These are phyloP conservation scores for Elymus sibiricus DNA, from an alignment of 176 grass and related monocot genomes.

Conservation along the genomic window DNA sequence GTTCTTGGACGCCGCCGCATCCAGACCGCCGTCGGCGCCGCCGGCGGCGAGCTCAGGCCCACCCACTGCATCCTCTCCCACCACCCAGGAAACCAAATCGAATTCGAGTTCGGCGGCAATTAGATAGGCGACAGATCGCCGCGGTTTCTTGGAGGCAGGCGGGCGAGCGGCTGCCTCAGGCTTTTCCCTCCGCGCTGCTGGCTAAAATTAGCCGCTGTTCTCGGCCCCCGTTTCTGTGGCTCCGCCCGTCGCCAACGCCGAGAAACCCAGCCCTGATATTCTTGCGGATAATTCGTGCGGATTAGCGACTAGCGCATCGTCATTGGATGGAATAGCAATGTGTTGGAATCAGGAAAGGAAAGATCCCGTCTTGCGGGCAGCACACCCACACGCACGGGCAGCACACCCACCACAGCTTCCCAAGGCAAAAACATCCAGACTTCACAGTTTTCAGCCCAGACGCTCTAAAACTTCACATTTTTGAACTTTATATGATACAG, in stretches of 20 bases:
- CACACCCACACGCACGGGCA: not conserved
- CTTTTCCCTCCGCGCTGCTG: not conserved
- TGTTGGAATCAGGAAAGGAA: conserved; percentile 18
- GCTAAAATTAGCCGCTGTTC: conserved; percentile 46
- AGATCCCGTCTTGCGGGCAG: conserved; percentile 2
- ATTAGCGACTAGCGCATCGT: conserved; percentile 10
- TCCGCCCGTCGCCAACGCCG: conserved; percentile 28
- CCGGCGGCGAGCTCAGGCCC: conserved; percentile 20
- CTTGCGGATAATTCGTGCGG: conserved; percentile 17
- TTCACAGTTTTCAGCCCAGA: no score
- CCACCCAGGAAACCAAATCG: not conserved
- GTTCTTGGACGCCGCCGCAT: conserved; percentile 20
- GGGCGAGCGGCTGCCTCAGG: conserved; percentile 28
- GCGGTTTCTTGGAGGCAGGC: conserved; percentile 24
- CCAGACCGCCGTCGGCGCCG: conserved; percentile 3
- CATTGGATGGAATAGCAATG: conserved; percentile 1
- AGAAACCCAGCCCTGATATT: conserved; percentile 18
- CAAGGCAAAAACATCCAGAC: no score
- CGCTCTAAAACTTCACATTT: no score
- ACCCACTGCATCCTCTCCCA: conserved; percentile 39
- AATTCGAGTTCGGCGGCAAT: conserved; percentile 10
- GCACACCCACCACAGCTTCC: no score
- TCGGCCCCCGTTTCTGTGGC: conserved; percentile 40
- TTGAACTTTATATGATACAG: no score
- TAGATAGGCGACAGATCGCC: conserved; percentile 5